These are phyloP conservation scores for Akanthomyces muscarius DNA, from an alignment of 2,329 filamentous ascomycete species.

Conservation along the genomic window DNA sequence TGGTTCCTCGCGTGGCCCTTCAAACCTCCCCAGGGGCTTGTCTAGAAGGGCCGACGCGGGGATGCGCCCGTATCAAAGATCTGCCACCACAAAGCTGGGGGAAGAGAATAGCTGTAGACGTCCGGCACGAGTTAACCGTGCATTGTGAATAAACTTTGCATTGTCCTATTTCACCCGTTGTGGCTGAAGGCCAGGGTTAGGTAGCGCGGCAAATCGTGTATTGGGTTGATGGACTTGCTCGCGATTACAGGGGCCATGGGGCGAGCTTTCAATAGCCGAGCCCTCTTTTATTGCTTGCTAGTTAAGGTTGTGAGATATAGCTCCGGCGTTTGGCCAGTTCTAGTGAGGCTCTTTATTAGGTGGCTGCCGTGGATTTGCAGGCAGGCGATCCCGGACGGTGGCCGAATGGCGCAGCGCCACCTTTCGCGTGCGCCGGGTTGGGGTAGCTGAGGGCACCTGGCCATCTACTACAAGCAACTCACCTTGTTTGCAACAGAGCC, in stretches of 20 bases:
- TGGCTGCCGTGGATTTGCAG: not conserved
- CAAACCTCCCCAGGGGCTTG: not conserved
- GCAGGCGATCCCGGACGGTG: not conserved
- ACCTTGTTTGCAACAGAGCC: not conserved
- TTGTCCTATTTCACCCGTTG: constrained; percentile 6
- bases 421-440: not conserved
- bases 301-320: constrained; percentile 9
- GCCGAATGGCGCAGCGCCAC: not conserved
- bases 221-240: not conserved
- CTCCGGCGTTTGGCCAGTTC: constrained; percentile 2
- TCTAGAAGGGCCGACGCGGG: not conserved
- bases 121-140: not conserved
- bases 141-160: not conserved
- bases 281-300: not conserved
- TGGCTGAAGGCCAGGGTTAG: constrained; percentile 2
- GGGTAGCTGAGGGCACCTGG: not conserved
- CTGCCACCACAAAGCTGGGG: not conserved
- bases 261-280: constrained; percentile 10
- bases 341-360: not conserved
- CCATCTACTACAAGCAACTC: too few species aligned
- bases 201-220: not conserved
- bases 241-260: not conserved
- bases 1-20: not conserved
- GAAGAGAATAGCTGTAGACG: not conserved
- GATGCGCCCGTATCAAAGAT: not conserved